phyloP scores from a whole-genome alignment of 2,329 filamentous ascomycete genomes.

The Epichloe sp. region DNA sequence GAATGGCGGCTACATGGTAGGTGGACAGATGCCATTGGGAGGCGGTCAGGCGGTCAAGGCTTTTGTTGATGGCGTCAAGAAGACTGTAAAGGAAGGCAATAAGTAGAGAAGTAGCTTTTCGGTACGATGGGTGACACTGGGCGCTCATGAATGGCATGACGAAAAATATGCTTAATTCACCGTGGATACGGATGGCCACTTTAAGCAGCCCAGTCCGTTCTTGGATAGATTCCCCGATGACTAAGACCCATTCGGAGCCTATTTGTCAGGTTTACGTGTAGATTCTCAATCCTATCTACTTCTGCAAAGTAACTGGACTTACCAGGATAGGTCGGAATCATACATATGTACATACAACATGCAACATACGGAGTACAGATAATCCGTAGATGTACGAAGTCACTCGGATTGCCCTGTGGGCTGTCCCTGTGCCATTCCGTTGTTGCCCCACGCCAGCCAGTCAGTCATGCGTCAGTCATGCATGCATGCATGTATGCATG shows the following conservation, averaged over 20 bases:
- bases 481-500: no score
- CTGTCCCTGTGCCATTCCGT: no score
- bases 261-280: neutral
- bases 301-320: no score
- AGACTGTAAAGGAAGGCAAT: conserved; percentile 50
- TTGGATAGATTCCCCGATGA: no score
- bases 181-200: no score
- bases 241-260: neutral
- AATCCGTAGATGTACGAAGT: no score
- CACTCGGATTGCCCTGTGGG: no score
- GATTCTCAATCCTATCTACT: neutral
- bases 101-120: conserved; percentile 8
- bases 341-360: no score
- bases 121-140: neutral
- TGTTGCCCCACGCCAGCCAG: neutral
- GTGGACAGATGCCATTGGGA: conserved; percentile 71
- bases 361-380: no score
- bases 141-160: neutral
- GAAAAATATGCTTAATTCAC: neutral
- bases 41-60: conserved; percentile 81
- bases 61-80: conserved; percentile 82
- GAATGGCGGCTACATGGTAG: conserved; percentile 70
- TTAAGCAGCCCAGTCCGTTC: no score
- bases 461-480: neutral
- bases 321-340: no score